phyloP scores from a whole-genome alignment of 257 asterid genomes.

The Euphrasia confusa region DNA sequence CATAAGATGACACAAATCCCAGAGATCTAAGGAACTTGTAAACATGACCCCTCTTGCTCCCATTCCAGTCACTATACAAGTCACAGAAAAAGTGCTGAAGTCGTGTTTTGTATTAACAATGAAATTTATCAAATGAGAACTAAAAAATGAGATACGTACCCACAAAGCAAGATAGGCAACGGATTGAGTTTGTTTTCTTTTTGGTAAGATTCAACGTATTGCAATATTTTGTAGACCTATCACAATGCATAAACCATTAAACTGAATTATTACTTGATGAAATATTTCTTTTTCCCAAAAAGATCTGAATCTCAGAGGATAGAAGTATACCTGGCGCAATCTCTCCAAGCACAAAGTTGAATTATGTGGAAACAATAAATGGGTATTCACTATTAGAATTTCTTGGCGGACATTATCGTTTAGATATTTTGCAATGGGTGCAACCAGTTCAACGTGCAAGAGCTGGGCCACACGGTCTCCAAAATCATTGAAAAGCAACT shows the following conservation, averaged over 20 bases:
- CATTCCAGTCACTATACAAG: slow-evolving; percentile 81
- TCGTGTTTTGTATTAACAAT: neutral
- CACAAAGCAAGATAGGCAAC: slow-evolving; percentile 86
- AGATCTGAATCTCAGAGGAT: neutral
- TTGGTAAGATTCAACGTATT: slow-evolving; percentile 75
- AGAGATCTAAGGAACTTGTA: slow-evolving; percentile 93
- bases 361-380: slow-evolving; percentile 85
- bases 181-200: slow-evolving; percentile 84
- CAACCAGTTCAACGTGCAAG: slow-evolving; percentile 71
- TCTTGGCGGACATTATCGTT: slow-evolving; percentile 61
- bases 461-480: slow-evolving; percentile 99
- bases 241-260: slow-evolving; percentile 11
- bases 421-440: slow-evolving; percentile 50
- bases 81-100: slow-evolving; percentile 23
- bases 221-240: slow-evolving; percentile 92
- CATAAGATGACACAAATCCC: slow-evolving; percentile 93
- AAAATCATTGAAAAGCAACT: slow-evolving; percentile 91
- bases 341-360: slow-evolving; percentile 92
- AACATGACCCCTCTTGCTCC: slow-evolving; percentile 93
- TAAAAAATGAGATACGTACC: slow-evolving; percentile 40
- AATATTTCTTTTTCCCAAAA: neutral
- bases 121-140: slow-evolving; percentile 2
- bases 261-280: slow-evolving; percentile 1
- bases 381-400: slow-evolving; percentile 91
- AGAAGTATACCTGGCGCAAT: slow-evolving; percentile 72